Evolutionary conservation across 2,329 filamentous ascomycete genomes (phyloP), one percentile per base, ranked within the genome.

Genomic region (Colletotrichum euphorbiae): DNA sequence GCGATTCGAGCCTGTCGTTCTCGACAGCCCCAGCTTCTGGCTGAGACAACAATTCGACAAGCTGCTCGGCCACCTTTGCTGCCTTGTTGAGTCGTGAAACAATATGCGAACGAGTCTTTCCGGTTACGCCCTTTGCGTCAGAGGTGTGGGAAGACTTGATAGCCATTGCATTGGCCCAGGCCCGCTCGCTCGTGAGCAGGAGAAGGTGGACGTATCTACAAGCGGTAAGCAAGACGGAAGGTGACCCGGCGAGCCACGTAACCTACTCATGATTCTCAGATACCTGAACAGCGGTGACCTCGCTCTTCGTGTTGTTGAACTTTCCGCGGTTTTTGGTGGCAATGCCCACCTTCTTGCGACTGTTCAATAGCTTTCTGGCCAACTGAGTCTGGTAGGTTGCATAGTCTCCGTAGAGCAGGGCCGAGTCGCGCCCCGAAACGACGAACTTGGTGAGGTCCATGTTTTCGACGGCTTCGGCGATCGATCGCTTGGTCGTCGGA

Each of bases 391-490:
- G 91, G 79, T 98, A 98, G 65, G 91, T 91, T 76, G 89, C 89
- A 82, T 97, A 94, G 81, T 98, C 94, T 73, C 94, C 94, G 72
- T 96, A 90, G 33, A 97, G 87, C 58, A 98, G 90, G 42, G 93
- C 93, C 75, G 92, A 88, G 78, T 97, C 92, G 71, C 96, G 87
- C 72, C 91, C 90, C 60, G 90, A 89, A 75, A 94, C 87, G 73
- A 98, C 84, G 72, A 93, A 94, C 73, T 89, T 89, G 64, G 96
- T 98, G 80, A 98, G 93, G 72, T 98, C 93, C 95, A 98, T 98
- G 70, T 66, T 74, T 61, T 12, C 15, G 13, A 45, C 12, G 33
- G 36, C 36, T 21, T 36, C 33, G 45, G 45, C 28, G 21, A n/a
- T 40, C 31, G 38, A 17, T 38, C 17, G 15, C 15, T 48, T 62